Base-by-base conservation (phyloP, 192 early-diverging fungal species). In the Backusella westeae region DNA sequence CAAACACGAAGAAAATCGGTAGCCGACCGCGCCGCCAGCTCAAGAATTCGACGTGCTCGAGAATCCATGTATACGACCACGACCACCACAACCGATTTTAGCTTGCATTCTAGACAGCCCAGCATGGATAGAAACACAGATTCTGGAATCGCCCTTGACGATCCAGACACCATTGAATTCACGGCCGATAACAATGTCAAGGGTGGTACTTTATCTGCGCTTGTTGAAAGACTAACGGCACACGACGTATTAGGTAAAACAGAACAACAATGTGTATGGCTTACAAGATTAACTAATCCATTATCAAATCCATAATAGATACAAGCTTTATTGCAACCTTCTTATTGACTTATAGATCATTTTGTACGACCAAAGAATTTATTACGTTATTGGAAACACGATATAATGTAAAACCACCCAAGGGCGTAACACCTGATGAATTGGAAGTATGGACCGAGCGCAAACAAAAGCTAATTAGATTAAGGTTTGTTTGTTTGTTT, bases 281-380 rank as follows among this genome's bases (percentile, higher is more conserved):
- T 67, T 46, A n/a, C 21, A 26, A 63, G 21, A 63, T 29, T 3
- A 63, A 3, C 36, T 39, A 41, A 41, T 59, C 9, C 10, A 59
- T 59, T 59, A 59, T 59, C 53, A 59, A 49, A 49, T 59, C 10
- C 4, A 8, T 19, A 12, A 8, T 87, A 82, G 96, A 98, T 52
- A 78, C 90, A 46, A 90, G 89, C 78, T 97, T 93, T 87, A 89
- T 90, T 56, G 88, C 89, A 21, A 93, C 95, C 0, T 96, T 98
- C 86, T 80, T 98, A 72, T 83, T 98, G 42, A 95, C 97, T 7
- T 98, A 96, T 82, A 91, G 93, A 34, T 94, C 94, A 5, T 97
- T 97, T 70, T 91, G 92, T 4, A 92, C 88, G 3, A 92, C 95
- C 23, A 84, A 85, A 26, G 93, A 94, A 78, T 89, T 97, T 42